Evolutionary conservation across 306 rosid genomes (phyloP).

Genomic region (Dalbergia cochinchinensis): DNA sequence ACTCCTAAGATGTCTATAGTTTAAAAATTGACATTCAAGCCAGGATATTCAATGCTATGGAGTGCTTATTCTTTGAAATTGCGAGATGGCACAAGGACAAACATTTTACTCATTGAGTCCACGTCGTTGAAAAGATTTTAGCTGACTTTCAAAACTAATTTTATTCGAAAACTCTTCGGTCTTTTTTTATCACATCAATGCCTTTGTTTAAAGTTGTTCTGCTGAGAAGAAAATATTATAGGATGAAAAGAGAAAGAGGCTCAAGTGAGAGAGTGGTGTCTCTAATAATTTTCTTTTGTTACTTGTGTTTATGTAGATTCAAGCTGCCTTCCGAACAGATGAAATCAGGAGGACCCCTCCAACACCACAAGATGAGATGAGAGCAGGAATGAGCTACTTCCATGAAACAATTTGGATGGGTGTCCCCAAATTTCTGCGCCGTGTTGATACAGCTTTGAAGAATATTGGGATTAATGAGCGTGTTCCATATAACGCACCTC

Average conservation of each 20-base stretch:
- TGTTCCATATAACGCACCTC: slow-evolving; percentile 94
- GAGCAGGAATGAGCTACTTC: slow-evolving; percentile 99
- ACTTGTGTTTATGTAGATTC: slow-evolving; percentile 65
- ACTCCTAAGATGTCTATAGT: no score
- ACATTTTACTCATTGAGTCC: background rate
- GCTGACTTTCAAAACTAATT: background rate
- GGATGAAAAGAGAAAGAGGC: background rate
- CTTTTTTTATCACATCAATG: background rate
- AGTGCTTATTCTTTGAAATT: no score
- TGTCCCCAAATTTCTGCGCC: slow-evolving; percentile 91
- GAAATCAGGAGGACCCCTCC: slow-evolving; percentile 96
- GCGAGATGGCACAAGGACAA: background rate
- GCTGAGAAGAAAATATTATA: background rate
- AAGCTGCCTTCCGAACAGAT: slow-evolving; percentile 98
- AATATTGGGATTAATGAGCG: slow-evolving; percentile 92
- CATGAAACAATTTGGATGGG: slow-evolving; percentile 99
- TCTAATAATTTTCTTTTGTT: slow-evolving; percentile 31
- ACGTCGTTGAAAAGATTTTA: background rate
- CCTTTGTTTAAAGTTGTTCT: slow-evolving; percentile 9
- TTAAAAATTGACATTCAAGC: no score
- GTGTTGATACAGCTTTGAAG: slow-evolving; percentile 95
- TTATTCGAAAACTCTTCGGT: background rate
- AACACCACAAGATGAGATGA: slow-evolving; percentile 99
- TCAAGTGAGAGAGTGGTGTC: background rate
- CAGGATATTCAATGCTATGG: no score